Evolutionary conservation across 148 eudicot genomes (phyloP).

Genomic region (Euryodendron excelsum): DNA sequence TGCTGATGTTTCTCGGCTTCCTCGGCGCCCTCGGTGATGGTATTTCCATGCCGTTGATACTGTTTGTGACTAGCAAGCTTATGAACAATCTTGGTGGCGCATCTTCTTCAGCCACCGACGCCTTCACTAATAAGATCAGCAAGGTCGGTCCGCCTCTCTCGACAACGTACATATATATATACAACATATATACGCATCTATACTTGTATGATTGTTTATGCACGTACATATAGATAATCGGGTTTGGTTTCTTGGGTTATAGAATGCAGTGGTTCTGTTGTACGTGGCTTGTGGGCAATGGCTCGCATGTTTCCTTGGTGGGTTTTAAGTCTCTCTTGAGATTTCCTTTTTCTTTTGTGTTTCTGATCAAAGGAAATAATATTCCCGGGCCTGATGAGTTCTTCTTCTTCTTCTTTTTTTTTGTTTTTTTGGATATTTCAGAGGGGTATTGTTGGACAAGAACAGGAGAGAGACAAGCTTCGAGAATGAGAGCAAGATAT

Average conservation of each 20-base stretch:
- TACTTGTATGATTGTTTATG: too few relatives aligned
- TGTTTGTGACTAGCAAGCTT: conserved; percentile 48
- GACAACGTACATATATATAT: too few relatives aligned
- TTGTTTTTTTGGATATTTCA: conserved; percentile 6
- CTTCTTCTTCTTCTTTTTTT: not conserved
- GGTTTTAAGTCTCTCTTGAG: too few relatives aligned
- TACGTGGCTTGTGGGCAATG: conserved; percentile 65
- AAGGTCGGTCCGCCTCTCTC: too few relatives aligned
- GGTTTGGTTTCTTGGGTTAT: conserved; percentile 20
- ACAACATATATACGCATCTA: too few relatives aligned
- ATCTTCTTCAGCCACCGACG: conserved; percentile 4
- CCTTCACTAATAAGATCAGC: conserved; percentile 42
- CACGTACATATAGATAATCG: not conserved
- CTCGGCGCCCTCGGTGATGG: conserved; percentile 73
- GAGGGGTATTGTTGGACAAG: conserved; percentile 91
- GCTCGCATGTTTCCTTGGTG: conserved; percentile 75
- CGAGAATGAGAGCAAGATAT: conserved; percentile 61
- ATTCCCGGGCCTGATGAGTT: too few relatives aligned
- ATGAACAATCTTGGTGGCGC: conserved; percentile 60
- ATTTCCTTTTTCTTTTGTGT: too few relatives aligned
- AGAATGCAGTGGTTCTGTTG: conserved; percentile 61
- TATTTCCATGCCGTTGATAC: conserved; percentile 47
- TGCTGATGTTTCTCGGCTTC: conserved; percentile 57
- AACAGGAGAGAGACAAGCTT: conserved; percentile 77
- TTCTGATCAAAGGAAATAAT: too few relatives aligned